These are phyloP conservation scores for Neurospora sublineolata DNA, from an alignment of 495 filamentous ascomycete species.

Conservation along the genomic window DNA sequence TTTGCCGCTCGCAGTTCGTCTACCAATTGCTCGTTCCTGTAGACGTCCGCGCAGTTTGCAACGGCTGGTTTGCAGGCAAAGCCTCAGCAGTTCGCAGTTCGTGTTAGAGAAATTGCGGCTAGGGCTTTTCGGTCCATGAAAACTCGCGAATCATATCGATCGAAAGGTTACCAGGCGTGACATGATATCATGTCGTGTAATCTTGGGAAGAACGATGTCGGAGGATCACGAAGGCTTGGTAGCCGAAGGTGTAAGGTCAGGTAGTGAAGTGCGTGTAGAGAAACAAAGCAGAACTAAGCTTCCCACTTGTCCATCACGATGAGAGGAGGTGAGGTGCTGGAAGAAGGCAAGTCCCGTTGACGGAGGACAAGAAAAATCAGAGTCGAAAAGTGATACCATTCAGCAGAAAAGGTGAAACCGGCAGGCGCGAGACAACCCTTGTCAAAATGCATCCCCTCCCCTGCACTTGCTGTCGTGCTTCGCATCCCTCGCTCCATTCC, in stretches of 20 bases:
- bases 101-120: constrained; percentile 1
- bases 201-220: not conserved
- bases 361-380: not conserved
- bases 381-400: not conserved
- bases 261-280: not conserved
- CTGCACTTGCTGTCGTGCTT: not conserved
- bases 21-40: not conserved
- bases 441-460: not conserved
- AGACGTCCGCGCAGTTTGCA: constrained; percentile 2
- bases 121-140: constrained; percentile 3
- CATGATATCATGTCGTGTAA: not conserved
- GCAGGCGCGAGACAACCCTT: not conserved
- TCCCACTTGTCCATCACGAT: not conserved
- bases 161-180: not conserved
- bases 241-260: not conserved
- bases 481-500: not conserved
- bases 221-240: not conserved
- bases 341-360: not conserved
- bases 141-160: not conserved
- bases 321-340: not conserved
- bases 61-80: constrained; percentile 4
- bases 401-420: not conserved
- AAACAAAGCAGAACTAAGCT: not conserved
- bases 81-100: not conserved
- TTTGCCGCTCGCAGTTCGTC: not conserved